Base-by-base conservation (phyloP, 1,284 basidiomycete genomes). In the Stygiomarasmius scandens region DNA sequence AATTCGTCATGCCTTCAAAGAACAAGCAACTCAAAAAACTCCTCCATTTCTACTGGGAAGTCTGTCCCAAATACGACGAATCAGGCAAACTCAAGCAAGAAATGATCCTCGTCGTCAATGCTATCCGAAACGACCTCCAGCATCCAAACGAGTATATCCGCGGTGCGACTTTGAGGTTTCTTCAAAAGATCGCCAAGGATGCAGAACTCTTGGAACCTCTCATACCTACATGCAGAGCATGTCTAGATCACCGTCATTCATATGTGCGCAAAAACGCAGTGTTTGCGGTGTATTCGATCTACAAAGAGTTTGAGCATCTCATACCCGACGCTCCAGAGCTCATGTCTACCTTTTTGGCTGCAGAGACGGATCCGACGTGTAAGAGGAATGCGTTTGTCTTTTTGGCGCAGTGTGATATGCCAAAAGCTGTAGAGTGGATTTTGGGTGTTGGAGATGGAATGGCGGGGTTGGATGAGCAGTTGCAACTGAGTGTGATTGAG, bases 111-210 rank as follows among this genome's bases (percentile, higher is more conserved):
- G 96, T 99, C 48, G 96, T 96, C 68, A 98, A 98, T 69, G 96
- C 96, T 50, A 95, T 98, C 71, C 92, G 96, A 62, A 98, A 98
- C 74, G 96, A 99, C 78, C 84, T 98, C 56, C 96, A 99, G 92
- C 97, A 99, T 71, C 96, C 97, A 5, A 99, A 99, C 72, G 97
- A 99, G 80, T 99, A 98, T 77, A 98, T 99, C 66, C 93, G 97
- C 41, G 97, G 97, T 52, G 95, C 95, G 36, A 98, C 95, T 8
- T 85, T 99, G 34, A 91, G 97, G 45, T 98, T 97, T 79, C 84
- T 99, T 10, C 95, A 98, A 76, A 99, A 99, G 80, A 89, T 92
- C 52, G 84, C 96, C 55, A 92, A 93, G 70, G 97, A 99, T 68
- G 79, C 88, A 6, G 97, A 99, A 74, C 86, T 99, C 16, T 86